These are phyloP conservation scores for Cephalotrichum gorgonifer DNA, from an alignment of 2,329 filamentous ascomycete species.

Conservation along the genomic window DNA sequence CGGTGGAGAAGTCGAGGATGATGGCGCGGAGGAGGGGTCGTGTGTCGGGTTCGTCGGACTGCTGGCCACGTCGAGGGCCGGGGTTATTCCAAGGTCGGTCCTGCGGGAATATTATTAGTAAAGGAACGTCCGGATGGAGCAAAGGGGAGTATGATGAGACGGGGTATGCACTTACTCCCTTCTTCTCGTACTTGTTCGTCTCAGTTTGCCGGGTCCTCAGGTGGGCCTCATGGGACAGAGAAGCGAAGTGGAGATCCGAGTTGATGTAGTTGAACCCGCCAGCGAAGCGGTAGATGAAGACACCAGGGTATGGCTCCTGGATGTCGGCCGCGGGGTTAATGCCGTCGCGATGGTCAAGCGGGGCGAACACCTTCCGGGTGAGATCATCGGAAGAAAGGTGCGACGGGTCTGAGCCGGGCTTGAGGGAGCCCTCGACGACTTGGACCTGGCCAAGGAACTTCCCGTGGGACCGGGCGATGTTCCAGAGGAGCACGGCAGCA, in stretches of 20 bases:
- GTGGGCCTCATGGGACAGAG: constrained; percentile 34
- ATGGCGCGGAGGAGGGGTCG: constrained; percentile 41
- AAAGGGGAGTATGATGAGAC: neutral
- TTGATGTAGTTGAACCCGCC: constrained; percentile 49
- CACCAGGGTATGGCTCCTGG: constrained; percentile 37
- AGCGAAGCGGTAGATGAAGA: constrained; percentile 44
- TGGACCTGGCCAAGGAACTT: constrained; percentile 75
- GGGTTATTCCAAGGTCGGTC: constrained; percentile 48
- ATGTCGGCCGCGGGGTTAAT: constrained; percentile 36
- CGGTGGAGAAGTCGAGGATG: constrained; percentile 46
- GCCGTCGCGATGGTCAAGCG: constrained; percentile 37
- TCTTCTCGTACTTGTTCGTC: constrained; percentile 29
- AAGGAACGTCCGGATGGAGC: neutral
- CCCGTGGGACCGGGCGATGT: constrained; percentile 72
- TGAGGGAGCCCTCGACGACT: constrained; percentile 6
- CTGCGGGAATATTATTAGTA: constrained; percentile 8
- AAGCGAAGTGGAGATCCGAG: constrained; percentile 37
- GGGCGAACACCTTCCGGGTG: constrained; percentile 26
- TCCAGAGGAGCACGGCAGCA: constrained; percentile 68
- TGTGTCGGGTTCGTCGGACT: constrained; percentile 19
- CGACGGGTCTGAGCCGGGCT: constrained; percentile 3
- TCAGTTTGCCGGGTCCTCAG: constrained; percentile 33
- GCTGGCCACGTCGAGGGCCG: constrained; percentile 24
- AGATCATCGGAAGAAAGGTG: constrained; percentile 5
- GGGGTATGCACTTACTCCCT: constrained; percentile 27